These are phyloP conservation scores for Dillenia turbinata DNA, from an alignment of 164 flowering plant genomes.

Conservation along the genomic window DNA sequence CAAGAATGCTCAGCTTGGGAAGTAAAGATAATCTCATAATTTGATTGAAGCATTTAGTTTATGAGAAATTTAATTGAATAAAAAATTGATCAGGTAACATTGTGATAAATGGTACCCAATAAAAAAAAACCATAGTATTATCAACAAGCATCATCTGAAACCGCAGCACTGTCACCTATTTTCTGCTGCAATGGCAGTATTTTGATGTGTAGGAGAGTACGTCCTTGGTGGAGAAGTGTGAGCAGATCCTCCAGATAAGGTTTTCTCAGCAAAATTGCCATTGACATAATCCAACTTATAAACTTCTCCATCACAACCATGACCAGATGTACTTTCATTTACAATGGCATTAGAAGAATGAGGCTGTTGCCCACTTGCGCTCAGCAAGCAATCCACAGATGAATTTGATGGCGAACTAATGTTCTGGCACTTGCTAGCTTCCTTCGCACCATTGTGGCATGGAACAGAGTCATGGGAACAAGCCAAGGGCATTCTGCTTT, in stretches of 20 bases:
- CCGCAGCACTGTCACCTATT: too few relatives aligned
- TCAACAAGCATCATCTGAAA: too few relatives aligned
- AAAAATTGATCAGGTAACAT: too few relatives aligned
- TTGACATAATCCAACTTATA: not conserved
- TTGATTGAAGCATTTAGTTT: too few relatives aligned
- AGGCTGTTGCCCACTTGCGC: not conserved
- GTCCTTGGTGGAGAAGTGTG: not conserved
- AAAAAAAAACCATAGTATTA: too few relatives aligned
- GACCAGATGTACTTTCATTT: not conserved
- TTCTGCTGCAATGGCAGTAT: too few relatives aligned
- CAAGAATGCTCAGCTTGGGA: too few relatives aligned
- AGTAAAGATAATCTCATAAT: too few relatives aligned
- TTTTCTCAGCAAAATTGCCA: not conserved
- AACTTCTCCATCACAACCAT: slow-evolving; percentile 1
- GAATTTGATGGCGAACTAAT: not conserved
- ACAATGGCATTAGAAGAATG: not conserved
- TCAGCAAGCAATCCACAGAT: not conserved
- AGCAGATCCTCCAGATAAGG: not conserved
- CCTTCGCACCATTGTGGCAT: not conserved
- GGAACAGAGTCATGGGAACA: not conserved
- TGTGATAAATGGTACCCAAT: too few relatives aligned
- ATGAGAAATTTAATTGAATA: too few relatives aligned
- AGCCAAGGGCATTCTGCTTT: not conserved
- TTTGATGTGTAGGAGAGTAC: too few relatives aligned
- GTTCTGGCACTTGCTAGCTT: not conserved